Base-by-base conservation (phyloP, 192 early-diverging fungal genomes). In the Coemansia sp. region DNA sequence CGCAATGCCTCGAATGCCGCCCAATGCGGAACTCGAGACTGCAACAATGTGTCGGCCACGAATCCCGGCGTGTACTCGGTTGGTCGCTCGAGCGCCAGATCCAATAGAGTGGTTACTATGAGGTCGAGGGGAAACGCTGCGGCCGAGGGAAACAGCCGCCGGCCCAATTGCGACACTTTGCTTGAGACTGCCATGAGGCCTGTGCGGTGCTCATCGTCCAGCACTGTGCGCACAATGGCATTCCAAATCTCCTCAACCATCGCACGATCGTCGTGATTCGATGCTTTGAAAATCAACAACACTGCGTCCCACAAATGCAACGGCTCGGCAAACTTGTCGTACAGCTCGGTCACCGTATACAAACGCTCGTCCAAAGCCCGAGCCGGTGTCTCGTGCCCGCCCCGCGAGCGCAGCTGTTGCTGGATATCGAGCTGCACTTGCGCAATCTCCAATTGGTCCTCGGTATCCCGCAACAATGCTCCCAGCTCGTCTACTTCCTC, bases 401-500 rank as follows among this genome's bases (percentile, higher is more conserved):
- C 35, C 7, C 32, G 12, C 38, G 39, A 39, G 3, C 68, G 43
- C 53, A 55, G 53, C 58, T 71, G 72, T 59, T 69, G 67, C 65
- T 77, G 72, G 45, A 82, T 77, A 51, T 70, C 68, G 0, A 82
- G 67, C 73, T 88, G 87, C 45, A 84, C 84, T 62, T 86, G 86
- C 12, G 80, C 85, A 24, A 86, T 81, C 48, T 88, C 86, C 59
- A 87, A 55, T 43, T 81, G 75, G 19, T 87, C 84, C 60, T 87
- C 86, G 23, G 66, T 66, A 9, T 85, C 87, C 17, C 74, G 72
- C 70, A 86, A 62, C 49, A 86, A 25, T 8, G 41, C 23, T 3
- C 67, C 62, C 25, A 82, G 66, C 53, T 81, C 78, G 49, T 81
- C 81, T 45, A 72, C 70, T 47, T 72, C 70, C 37, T 78, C 83